Base-by-base conservation (phyloP, 2,329 filamentous ascomycete genomes). In the Teratosphaeria gauchensis region DNA sequence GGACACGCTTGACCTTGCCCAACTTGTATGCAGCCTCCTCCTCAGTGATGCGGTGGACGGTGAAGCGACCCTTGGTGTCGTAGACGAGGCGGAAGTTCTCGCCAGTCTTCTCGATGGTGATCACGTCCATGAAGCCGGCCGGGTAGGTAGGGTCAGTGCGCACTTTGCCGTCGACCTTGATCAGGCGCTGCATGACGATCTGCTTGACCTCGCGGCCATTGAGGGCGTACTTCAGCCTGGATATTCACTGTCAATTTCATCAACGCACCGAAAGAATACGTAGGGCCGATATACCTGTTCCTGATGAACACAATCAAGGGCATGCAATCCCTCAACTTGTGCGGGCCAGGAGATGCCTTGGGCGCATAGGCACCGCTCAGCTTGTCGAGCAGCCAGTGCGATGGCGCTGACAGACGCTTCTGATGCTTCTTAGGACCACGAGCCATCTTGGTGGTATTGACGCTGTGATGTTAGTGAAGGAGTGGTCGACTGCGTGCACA, bases 11-110 rank as follows among this genome's bases (percentile, higher is more conserved):
- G 84, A 99, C 94, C 86, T 97, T 99, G 85, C 92, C 92, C 74
- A 99, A 85, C 89, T 99, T 99, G 90, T 96, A 99, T 84, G 94
- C 87, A 73, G 92, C 92, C 89, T 99, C 94, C 84, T 97, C 94
- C 71, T 86, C 82, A 79, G 95, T 92, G 82, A 99, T 97, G 76
- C 94, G 90, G 90, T 99, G 94, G 77, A 99, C 92, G 78, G 94
- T 96, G 90, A 97, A 99, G 78, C 94, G 92, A 74, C 94, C 94
- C 89, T 99, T 99, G 88, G 92, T 99, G 80, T 99, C 94, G 87
- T 97, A 99, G 85, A 99, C 83, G 72, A 99, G 90, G 72, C 94
- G 92, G 90, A 99, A 99, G 89, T 96, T 89, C 88, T 99, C 94
- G 87, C 92, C 92, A 62, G 94, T 99, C 90, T 99, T 99, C 82